Evolutionary conservation across 306 rosid species (phyloP).

Genomic region (Prunus dulcis): DNA sequence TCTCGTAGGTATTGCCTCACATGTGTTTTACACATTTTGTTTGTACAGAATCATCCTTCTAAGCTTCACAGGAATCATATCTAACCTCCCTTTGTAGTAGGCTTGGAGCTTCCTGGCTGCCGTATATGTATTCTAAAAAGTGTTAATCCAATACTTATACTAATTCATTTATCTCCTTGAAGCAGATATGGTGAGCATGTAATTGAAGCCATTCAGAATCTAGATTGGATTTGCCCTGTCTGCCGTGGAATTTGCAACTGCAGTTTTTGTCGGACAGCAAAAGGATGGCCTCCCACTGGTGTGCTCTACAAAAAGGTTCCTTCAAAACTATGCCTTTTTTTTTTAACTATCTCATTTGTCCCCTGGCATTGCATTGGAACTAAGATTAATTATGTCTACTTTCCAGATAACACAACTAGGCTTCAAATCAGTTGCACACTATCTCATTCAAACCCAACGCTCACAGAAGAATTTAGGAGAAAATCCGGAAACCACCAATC

Average conservation of each 20-base stretch:
- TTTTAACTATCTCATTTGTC: not conserved
- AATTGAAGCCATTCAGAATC: slow-evolving; percentile 68
- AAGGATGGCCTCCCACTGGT: slow-evolving; percentile 95
- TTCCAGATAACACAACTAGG: slow-evolving; percentile 63
- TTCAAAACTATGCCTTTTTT: slow-evolving; percentile 8
- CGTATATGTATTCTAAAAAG: not conserved
- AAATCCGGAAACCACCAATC: slow-evolving; percentile 32
- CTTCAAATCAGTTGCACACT: slow-evolving; percentile 92
- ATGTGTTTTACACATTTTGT: not conserved
- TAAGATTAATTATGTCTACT: slow-evolving; percentile 28
- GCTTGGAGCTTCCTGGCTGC: not conserved
- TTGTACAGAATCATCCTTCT: not conserved
- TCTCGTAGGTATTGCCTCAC: not conserved
- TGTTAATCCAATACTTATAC: not conserved
- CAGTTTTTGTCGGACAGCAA: slow-evolving; percentile 84
- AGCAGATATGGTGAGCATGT: slow-evolving; percentile 92
- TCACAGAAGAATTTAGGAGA: slow-evolving; percentile 34
- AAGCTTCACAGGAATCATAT: not conserved
- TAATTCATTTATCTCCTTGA: slow-evolving; percentile 2
- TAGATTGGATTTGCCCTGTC: slow-evolving; percentile 72
- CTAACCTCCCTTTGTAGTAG: not conserved
- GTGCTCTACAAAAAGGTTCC: slow-evolving; percentile 69
- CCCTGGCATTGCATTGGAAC: not conserved
- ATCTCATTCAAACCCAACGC: slow-evolving; percentile 74
- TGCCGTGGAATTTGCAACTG: slow-evolving; percentile 99